Evolutionary conservation across 2,329 filamentous ascomycete genomes (phyloP), one percentile per base, ranked within the genome.

Genomic region (Fusarium buxicola): DNA sequence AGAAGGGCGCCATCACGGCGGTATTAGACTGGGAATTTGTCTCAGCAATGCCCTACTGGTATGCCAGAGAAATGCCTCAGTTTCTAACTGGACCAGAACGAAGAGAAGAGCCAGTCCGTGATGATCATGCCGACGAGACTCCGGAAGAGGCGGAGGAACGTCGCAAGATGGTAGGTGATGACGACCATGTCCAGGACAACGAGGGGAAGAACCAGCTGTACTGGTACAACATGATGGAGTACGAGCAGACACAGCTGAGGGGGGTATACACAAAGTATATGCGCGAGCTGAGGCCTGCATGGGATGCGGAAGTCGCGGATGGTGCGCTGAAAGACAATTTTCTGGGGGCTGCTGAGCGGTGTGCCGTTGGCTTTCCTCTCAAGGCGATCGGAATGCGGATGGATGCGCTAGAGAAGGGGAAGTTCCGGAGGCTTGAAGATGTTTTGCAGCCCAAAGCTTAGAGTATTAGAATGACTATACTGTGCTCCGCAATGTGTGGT

Each of bases 21-120:
- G 41, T 81, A 0, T 41, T 81, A 3, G 78, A 81, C 58, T 82
- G 78, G 77, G 77, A 82, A 49, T 80, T 74, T 40, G 73, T 79
- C 11, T 77, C 75, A 3, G 67, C 75, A 5, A 28, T 79, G 49
- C 79, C 78, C 8, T 60, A 72, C n/a, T 82, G 78, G 80, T 57
- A 69, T 41, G 67, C 72, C 5, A 73, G 70, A 12, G 45, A 70
- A 30, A 39, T 72, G 27, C 77, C 79, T 8, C 58, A 66, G 31
- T 78, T 81, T 44, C 66, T 81, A 3, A 35, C 63, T 0, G 72
- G 66, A 1, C 40, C 51, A 7, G 25, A 13, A 6, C 68, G 76
- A n/a, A 64, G 75, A 31, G 58, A 70, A 4, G 70, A 74, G 44
- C 77, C 76, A 0, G 53, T 66, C 27, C 71, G 74, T 4, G 66